These are phyloP conservation scores for Russula vinacea DNA, from an alignment of 768 basidiomycete genomes.

Conservation along the genomic window DNA sequence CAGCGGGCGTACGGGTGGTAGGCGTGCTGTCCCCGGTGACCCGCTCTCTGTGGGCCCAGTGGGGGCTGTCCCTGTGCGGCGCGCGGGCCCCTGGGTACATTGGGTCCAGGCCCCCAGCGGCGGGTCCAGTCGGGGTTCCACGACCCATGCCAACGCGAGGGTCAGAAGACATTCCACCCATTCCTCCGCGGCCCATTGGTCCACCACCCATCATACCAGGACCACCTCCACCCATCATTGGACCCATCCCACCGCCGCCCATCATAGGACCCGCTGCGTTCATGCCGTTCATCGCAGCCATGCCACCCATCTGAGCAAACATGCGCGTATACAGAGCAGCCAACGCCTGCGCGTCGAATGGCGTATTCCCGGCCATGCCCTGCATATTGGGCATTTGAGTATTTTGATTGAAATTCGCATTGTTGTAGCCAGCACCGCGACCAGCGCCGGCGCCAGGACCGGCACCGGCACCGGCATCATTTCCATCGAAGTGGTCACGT, in stretches of 20 bases:
- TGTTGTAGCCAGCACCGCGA: constrained; percentile 35
- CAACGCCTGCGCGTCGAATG: constrained; percentile 90
- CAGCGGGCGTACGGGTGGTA: constrained; percentile 39
- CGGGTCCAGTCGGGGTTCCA: constrained; percentile 24
- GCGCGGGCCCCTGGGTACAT: constrained; percentile 33
- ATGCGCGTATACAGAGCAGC: constrained; percentile 91
- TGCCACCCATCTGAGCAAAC: constrained; percentile 59
- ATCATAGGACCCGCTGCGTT: constrained; percentile 30
- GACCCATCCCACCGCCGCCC: constrained; percentile 37
- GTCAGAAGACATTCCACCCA: constrained; percentile 31
- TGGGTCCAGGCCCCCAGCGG: constrained; percentile 28
- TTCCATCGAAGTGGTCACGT: constrained; percentile 47
- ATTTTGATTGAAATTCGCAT: constrained; percentile 42
- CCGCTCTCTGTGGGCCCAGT: constrained; percentile 33
- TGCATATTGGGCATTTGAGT: constrained; percentile 32
- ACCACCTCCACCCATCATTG: constrained; percentile 37
- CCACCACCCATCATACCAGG: constrained; percentile 33
- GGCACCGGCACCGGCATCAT: background rate
- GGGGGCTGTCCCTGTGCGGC: constrained; percentile 31
- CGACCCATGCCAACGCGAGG: constrained; percentile 30
- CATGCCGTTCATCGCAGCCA: constrained; percentile 51
- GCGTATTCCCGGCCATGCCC: constrained; percentile 37
- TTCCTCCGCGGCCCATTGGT: constrained; percentile 29
- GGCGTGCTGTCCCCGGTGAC: constrained; percentile 35
- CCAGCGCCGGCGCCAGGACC: constrained; percentile 1